Conservation (phyloP, 2,329 filamentous ascomycete genomes). For the Arachnomyces sp. region DNA sequence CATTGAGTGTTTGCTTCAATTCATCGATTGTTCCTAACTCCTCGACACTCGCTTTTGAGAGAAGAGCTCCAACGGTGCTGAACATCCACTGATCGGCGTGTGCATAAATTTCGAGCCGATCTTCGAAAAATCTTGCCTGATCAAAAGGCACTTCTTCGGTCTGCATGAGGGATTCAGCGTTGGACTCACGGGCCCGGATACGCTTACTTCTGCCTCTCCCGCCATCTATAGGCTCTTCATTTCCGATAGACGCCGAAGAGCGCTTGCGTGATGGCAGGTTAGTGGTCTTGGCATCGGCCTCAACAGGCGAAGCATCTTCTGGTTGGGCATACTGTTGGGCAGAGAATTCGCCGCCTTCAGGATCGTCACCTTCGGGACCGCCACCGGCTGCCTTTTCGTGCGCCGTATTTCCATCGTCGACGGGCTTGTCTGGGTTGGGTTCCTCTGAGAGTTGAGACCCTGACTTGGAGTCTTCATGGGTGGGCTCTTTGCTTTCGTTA, state of each 20-base stretch:
- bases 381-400: no score
- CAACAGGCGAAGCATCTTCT: conserved; percentile 15
- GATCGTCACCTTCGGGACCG: conserved; percentile 10
- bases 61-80: conserved; percentile 45
- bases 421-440: no score
- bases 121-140: conserved; percentile 46
- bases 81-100: conserved; percentile 54
- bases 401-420: no score
- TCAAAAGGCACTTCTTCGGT: conserved; percentile 45
- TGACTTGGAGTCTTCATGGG: background rate
- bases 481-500: no score
- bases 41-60: conserved; percentile 45
- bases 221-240: conserved; percentile 51
- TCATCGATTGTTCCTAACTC: conserved; percentile 36
- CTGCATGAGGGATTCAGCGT: conserved; percentile 39
- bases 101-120: conserved; percentile 46
- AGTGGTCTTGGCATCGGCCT: conserved; percentile 27
- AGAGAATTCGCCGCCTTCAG: conserved; percentile 13
- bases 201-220: conserved; percentile 54
- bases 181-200: conserved; percentile 52
- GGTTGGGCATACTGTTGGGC: conserved; percentile 9
- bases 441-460: no score
- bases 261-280: conserved; percentile 47
- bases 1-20: conserved; percentile 23
- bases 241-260: conserved; percentile 52